Evolutionary conservation across 305 asterid species (phyloP).

Genomic region (Ilex paraguariensis): DNA sequence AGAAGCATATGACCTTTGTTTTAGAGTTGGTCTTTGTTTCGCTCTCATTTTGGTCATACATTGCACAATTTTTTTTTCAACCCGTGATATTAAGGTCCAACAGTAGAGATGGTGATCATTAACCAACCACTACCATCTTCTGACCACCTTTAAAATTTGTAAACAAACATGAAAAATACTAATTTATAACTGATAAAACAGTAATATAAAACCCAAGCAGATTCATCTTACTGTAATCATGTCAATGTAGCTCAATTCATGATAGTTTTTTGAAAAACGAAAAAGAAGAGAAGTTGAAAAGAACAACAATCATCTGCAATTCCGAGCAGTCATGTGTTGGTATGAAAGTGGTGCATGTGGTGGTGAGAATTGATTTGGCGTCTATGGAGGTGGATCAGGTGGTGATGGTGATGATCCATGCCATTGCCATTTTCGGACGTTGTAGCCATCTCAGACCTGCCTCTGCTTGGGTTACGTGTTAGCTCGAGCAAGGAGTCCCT

Average conservation of each 20-base stretch:
- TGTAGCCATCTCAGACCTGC: slow-evolving; percentile 28
- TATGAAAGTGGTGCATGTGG: background rate
- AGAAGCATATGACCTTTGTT: no score
- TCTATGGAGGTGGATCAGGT: slow-evolving; percentile 17
- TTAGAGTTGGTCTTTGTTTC: no score
- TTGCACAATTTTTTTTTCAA: no score
- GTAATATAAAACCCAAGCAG: no score
- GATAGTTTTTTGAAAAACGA: background rate
- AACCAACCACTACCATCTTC: no score
- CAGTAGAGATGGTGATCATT: no score
- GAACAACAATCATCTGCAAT: background rate
- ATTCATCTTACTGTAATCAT: no score
- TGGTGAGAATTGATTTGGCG: background rate
- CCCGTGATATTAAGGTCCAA: no score
- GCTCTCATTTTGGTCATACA: no score
- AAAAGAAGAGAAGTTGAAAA: background rate
- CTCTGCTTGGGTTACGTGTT: slow-evolving; percentile 51
- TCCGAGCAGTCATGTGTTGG: background rate
- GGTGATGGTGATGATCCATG: slow-evolving; percentile 25
- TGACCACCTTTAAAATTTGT: no score
- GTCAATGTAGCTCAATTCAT: background rate
- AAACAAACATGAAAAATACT: no score
- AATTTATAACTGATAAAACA: no score
- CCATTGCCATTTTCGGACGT: slow-evolving; percentile 16
- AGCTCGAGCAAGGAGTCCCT: slow-evolving; percentile 74